Evolutionary conservation across 306 rosid genomes (phyloP).

Genomic region (Casuarina equisetifolia): DNA sequence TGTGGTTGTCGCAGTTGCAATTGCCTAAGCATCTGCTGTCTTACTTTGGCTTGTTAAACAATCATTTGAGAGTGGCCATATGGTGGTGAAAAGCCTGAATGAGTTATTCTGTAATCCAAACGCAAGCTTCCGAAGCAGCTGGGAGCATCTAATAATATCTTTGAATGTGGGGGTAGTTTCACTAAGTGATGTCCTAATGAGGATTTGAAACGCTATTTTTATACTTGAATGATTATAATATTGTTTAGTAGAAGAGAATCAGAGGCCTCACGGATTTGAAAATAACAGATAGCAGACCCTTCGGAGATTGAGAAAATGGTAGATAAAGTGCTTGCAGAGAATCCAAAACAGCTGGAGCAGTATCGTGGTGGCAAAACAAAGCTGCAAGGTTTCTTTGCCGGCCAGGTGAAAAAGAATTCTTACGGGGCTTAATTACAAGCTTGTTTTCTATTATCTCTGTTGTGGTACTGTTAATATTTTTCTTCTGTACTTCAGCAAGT

Average conservation of each 20-base stretch:
- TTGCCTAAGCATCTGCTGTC: neutral
- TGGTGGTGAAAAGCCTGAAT: conserved; percentile 12
- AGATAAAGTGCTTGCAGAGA: conserved; percentile 67
- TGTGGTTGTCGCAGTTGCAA: neutral
- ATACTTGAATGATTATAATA: neutral
- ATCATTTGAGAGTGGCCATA: neutral
- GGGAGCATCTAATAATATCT: neutral
- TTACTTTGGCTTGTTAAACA: neutral
- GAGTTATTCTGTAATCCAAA: conserved; percentile 12
- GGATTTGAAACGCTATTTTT: neutral
- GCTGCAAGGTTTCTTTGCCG: conserved; percentile 82
- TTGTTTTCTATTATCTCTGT: neutral
- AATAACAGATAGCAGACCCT: conserved; percentile 76
- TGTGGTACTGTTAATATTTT: neutral
- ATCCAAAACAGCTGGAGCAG: conserved; percentile 90
- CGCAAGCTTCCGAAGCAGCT: neutral
- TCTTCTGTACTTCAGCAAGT: neutral
- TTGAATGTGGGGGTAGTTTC: neutral
- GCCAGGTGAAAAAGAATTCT: conserved; percentile 59
- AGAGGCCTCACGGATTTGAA: conserved; percentile 21
- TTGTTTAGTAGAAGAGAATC: neutral
- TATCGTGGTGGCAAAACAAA: conserved; percentile 84
- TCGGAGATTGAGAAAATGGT: conserved; percentile 82
- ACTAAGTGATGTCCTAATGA: neutral
- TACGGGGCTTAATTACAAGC: neutral